A percentile compares a stretch with the other conserved stretches of the same genome.
phyloP scores from a whole-genome alignment of 352 stramenopile species.

The Poterioochromonas sp. region DNA sequence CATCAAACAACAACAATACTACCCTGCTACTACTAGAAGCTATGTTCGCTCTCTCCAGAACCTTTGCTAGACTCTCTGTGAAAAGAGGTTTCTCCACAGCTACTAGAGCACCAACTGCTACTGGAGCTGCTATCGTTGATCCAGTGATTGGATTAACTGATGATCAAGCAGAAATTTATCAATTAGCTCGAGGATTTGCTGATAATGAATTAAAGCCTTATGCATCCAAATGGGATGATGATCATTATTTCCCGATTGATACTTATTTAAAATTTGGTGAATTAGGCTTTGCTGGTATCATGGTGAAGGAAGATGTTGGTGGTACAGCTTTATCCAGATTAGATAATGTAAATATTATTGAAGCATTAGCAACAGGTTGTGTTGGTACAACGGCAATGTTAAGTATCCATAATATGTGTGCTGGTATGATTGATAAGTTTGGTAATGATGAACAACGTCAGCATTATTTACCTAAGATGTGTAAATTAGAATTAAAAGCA shows the following conservation, averaged over 20 bases:
- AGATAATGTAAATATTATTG: constrained; percentile 28
- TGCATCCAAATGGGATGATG: constrained; percentile 46
- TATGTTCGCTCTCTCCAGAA: no score
- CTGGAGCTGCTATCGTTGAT: neutral
- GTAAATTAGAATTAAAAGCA: constrained; percentile 46
- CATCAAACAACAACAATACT: no score
- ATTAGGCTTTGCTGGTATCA: constrained; percentile 47
- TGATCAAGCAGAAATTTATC: constrained; percentile 42
- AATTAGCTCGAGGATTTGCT: constrained; percentile 44
- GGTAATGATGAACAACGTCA: constrained; percentile 39
- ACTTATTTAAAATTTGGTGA: constrained; percentile 41
- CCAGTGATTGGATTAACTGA: constrained; percentile 41
- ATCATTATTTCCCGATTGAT: constrained; percentile 47
- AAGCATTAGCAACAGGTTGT: constrained; percentile 43
- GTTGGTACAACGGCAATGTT: constrained; percentile 47
- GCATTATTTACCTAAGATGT: constrained; percentile 43
- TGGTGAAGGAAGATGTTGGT: constrained; percentile 45
- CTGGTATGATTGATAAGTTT: constrained; percentile 48
- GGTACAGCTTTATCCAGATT: constrained; percentile 42
- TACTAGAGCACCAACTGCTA: neutral
- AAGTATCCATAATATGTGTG: constrained; percentile 52
- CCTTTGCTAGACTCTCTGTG: no score
- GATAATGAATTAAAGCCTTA: constrained; percentile 43
- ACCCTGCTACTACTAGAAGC: no score
- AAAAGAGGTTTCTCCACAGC: no score